Evolutionary conservation across 192 early-diverging fungal genomes (phyloP).

Genomic region (Coemansia sp.): DNA sequence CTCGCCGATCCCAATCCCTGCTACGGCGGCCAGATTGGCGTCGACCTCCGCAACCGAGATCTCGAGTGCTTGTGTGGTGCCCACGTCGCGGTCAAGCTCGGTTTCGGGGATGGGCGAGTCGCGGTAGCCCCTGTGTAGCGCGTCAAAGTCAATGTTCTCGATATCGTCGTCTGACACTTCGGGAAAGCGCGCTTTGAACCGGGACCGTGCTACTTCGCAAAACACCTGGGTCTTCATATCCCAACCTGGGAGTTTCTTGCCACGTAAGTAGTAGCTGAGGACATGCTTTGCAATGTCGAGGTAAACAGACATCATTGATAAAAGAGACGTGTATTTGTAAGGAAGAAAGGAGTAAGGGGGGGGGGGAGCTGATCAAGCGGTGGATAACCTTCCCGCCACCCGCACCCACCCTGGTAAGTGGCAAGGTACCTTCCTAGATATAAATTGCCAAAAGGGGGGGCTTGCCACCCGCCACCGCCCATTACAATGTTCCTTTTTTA

Average conservation of each 20-base stretch:
- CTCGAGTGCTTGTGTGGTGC: not conserved
- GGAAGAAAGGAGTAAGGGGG: not conserved
- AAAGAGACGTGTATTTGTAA: not conserved
- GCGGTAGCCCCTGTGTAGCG: conserved; percentile 5
- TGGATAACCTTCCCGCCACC: too few species aligned
- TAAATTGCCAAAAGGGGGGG: too few species aligned
- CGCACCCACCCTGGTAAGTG: too few species aligned
- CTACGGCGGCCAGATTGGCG: conserved; percentile 13
- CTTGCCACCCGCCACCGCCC: too few species aligned
- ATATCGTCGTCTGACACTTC: conserved; percentile 20
- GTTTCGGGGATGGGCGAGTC: conserved; percentile 12
- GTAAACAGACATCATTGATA: conserved; percentile 1
- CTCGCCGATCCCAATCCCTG: conserved; percentile 20
- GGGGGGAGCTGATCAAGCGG: too few species aligned
- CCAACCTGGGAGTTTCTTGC: conserved; percentile 20
- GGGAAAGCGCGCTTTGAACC: conserved; percentile 1
- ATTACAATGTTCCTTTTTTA: too few species aligned
- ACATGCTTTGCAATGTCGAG: conserved; percentile 2
- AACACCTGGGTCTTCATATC: conserved; percentile 14
- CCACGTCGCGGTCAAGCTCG: conserved; percentile 12
- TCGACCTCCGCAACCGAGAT: conserved; percentile 12
- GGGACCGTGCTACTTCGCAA: conserved; percentile 9
- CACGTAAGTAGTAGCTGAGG: conserved; percentile 2
- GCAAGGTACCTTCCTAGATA: too few species aligned
- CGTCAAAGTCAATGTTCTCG: conserved; percentile 30